phyloP scores from a whole-genome alignment of 129 eudicot genomes.

The Centella asiatica region DNA sequence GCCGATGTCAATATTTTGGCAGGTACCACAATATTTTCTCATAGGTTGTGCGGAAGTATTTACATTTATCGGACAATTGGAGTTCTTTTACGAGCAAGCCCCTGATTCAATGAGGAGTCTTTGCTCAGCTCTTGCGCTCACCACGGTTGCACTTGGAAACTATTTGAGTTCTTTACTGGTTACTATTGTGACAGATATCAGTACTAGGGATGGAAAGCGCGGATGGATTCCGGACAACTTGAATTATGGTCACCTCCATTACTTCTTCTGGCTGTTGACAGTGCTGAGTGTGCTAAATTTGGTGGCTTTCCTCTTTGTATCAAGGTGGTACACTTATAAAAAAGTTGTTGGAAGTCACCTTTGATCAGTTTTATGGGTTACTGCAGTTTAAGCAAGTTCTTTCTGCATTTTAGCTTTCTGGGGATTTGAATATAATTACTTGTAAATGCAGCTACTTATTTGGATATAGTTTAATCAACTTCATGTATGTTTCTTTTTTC shows the following conservation, averaged over 20 bases:
- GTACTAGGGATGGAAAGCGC: constrained; percentile 19
- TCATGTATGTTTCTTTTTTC: not conserved
- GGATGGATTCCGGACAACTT: constrained; percentile 36
- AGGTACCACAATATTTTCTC: constrained; percentile 31
- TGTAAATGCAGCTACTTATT: not conserved
- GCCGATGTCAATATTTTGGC: constrained; percentile 33
- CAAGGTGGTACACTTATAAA: constrained; percentile 6
- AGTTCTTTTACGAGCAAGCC: constrained; percentile 31
- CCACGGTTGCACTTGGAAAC: constrained; percentile 28
- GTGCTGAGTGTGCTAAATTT: constrained; percentile 29
- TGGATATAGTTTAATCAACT: not conserved
- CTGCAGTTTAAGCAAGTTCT: not conserved
- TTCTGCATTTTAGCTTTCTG: not conserved
- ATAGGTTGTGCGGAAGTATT: constrained; percentile 36
- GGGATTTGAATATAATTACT: not conserved
- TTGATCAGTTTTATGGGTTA: not conserved
- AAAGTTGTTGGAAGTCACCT: not conserved
- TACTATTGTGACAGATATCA: constrained; percentile 19
- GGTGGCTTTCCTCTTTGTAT: constrained; percentile 14
- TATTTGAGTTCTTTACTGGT: constrained; percentile 33
- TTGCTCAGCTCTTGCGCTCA: constrained; percentile 26
- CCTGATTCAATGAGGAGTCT: constrained; percentile 36
- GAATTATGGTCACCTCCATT: constrained; percentile 30
- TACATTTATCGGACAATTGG: constrained; percentile 28
- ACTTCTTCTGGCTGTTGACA: constrained; percentile 36